Percentiles rank a stretch among this genome's conserved stretches.
Evolutionary conservation across 805 yeast species (phyloP).

Genomic region (Ogataea sp.): DNA sequence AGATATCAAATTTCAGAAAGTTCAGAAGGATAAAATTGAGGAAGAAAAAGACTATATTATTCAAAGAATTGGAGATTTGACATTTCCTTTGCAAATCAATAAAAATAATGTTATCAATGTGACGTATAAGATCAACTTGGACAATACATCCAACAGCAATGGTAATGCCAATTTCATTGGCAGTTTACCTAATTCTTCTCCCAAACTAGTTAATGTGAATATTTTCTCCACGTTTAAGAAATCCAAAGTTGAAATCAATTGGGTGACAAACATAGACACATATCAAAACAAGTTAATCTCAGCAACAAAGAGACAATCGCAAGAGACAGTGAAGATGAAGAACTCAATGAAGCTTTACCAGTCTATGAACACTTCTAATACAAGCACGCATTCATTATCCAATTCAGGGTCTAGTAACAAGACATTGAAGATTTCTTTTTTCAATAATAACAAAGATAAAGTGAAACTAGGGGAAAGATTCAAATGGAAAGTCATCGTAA

Average conservation of each 20-base stretch:
- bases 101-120: neutral
- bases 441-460: constrained; percentile 53
- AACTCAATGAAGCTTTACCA: neutral
- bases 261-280: constrained; percentile 30
- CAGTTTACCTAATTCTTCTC: constrained; percentile 10
- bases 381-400: neutral
- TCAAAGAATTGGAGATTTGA: neutral
- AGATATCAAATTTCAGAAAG: neutral
- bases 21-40: neutral
- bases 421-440: constrained; percentile 1
- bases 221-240: no score
- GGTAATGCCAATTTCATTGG: constrained; percentile 16
- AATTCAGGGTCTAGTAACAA: neutral
- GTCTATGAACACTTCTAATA: neutral
- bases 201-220: no score
- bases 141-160: neutral
- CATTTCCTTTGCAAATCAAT: neutral
- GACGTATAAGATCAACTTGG: neutral
- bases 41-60: neutral
- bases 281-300: neutral
- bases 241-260: constrained; percentile 23
- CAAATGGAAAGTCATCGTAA: constrained; percentile 58
- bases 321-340: neutral
- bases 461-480: constrained; percentile 51
- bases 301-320: neutral